These are phyloP conservation scores for Pseudocercospora fuligena DNA, from an alignment of 2,329 filamentous ascomycete species.

Conservation along the genomic window DNA sequence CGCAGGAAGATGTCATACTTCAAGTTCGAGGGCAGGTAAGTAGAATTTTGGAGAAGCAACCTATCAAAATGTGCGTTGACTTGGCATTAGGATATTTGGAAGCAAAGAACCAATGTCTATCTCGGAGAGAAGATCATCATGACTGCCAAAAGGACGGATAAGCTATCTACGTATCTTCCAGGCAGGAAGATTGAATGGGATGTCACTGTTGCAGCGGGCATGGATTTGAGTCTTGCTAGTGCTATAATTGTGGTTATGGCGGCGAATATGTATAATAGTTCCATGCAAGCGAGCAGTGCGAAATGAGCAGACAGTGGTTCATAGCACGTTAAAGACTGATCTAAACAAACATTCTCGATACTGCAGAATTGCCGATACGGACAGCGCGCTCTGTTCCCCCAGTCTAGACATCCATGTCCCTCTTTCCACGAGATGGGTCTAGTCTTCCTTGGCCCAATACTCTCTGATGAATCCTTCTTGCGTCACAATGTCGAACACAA, in stretches of 20 bases:
- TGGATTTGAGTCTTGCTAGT: constrained; percentile 31
- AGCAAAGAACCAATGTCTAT: constrained; percentile 23
- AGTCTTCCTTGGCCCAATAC: no score
- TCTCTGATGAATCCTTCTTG: not conserved
- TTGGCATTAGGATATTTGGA: not conserved
- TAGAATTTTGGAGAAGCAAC: not conserved
- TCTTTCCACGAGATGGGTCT: not conserved
- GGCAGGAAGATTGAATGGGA: constrained; percentile 28
- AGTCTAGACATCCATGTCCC: no score
- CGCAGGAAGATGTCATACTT: not conserved
- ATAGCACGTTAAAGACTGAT: not conserved
- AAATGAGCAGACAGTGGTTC: not conserved
- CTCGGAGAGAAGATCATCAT: constrained; percentile 26
- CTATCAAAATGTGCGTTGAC: not conserved
- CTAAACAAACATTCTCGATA: no score
- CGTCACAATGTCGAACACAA: not conserved
- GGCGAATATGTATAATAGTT: constrained; percentile 16
- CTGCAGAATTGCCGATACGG: no score
- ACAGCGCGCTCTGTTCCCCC: no score
- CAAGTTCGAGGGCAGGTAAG: constrained; percentile 6
- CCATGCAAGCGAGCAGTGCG: constrained; percentile 4
- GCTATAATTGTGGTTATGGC: constrained; percentile 20
- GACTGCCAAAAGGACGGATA: constrained; percentile 26
- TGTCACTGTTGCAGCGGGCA: constrained; percentile 27
- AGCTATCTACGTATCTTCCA: constrained; percentile 25